Evolutionary conservation across 306 rosid genomes (phyloP).

Genomic region (Citrullus mucosospermus): DNA sequence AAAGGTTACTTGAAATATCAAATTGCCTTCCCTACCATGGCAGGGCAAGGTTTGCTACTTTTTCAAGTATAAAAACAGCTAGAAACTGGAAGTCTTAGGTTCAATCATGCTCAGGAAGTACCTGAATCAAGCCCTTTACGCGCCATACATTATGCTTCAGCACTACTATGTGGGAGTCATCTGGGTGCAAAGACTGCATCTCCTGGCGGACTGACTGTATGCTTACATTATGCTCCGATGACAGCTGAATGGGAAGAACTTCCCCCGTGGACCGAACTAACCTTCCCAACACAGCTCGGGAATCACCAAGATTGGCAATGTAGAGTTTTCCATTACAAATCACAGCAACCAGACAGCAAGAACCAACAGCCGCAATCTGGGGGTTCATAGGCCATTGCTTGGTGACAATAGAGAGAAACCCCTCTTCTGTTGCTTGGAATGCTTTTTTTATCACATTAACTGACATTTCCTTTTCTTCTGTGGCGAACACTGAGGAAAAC

Average conservation of each 20-base stretch:
- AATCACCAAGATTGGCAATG: slow-evolving; percentile 85
- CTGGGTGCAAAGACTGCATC: slow-evolving; percentile 90
- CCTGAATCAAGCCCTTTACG: slow-evolving; percentile 97
- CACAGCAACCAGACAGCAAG: slow-evolving; percentile 85
- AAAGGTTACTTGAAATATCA: neutral
- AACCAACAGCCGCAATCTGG: slow-evolving; percentile 89
- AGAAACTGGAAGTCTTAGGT: neutral
- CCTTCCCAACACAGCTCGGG: slow-evolving; percentile 92
- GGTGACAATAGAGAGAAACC: slow-evolving; percentile 68
- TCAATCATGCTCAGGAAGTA: slow-evolving; percentile 3
- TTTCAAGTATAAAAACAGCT: neutral
- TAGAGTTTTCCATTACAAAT: slow-evolving; percentile 73
- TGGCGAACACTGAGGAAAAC: slow-evolving; percentile 40
- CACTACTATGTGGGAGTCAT: slow-evolving; percentile 72
- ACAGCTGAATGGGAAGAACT: slow-evolving; percentile 73
- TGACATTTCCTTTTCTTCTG: slow-evolving; percentile 81
- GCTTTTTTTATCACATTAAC: slow-evolving; percentile 80
- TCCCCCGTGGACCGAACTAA: slow-evolving; percentile 72
- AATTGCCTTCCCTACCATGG: neutral
- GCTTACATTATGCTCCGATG: slow-evolving; percentile 79
- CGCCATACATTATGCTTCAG: slow-evolving; percentile 96
- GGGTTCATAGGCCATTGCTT: slow-evolving; percentile 81
- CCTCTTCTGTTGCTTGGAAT: slow-evolving; percentile 92
- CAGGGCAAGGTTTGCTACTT: neutral
- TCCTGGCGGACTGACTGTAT: slow-evolving; percentile 81